Evolutionary conservation across 2,329 filamentous ascomycete species (phyloP).

Genomic region (Sphaerostilbella broomeana): DNA sequence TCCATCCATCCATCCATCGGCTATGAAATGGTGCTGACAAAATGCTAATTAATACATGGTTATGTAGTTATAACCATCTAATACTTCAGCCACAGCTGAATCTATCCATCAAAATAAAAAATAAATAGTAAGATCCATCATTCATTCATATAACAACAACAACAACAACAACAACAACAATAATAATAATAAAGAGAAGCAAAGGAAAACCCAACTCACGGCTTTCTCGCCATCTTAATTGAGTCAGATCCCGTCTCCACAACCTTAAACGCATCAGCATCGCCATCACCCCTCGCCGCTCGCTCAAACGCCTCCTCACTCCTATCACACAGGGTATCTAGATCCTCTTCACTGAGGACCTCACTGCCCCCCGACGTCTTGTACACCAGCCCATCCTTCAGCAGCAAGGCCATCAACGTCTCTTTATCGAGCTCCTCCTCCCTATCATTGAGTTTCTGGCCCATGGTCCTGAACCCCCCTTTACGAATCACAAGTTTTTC

Average conservation of each 20-base stretch:
- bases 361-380: constrained; percentile 52
- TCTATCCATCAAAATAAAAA: too few species aligned
- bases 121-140: too few species aligned
- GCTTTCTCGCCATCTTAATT: constrained; percentile 35
- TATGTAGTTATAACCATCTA: too few species aligned
- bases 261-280: constrained; percentile 64
- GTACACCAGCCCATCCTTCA: constrained; percentile 66
- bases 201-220: too few species aligned
- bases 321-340: constrained; percentile 73
- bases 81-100: too few species aligned
- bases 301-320: constrained; percentile 57
- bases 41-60: too few species aligned
- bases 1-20: too few species aligned
- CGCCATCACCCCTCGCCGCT: constrained; percentile 72
- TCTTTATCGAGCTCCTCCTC: constrained; percentile 54
- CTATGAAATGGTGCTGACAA: too few species aligned
- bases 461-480: constrained; percentile 69
- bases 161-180: too few species aligned
- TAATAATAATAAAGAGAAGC: too few species aligned
- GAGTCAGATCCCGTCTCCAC: constrained; percentile 66
- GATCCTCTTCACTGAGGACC: constrained; percentile 67
- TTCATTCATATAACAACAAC: too few species aligned
- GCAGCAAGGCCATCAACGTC: constrained; percentile 52
- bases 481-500: constrained; percentile 97
- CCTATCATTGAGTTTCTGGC: constrained; percentile 49